phyloP scores from a whole-genome alignment of 2,329 filamentous ascomycete species.

The Pochonia chlamydosporia region DNA sequence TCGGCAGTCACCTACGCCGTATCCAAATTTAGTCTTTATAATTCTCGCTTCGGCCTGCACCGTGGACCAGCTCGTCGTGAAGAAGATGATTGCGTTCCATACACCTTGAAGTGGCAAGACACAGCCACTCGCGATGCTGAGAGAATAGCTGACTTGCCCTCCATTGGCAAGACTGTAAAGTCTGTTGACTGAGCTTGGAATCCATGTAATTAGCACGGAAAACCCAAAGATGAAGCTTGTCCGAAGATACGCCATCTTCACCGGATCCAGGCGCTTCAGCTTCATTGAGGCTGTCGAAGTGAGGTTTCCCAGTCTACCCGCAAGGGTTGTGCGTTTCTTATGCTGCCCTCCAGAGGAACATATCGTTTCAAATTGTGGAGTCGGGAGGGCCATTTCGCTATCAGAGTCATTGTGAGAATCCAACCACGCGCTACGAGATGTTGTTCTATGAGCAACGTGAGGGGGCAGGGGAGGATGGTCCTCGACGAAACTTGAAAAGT shows the following conservation, averaged over 20 bases:
- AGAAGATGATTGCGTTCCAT: conserved; percentile 75
- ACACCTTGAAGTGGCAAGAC: conserved; percentile 73
- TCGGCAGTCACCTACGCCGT: conserved; percentile 4
- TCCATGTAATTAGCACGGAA: conserved; percentile 55
- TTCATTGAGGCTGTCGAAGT: conserved; percentile 24
- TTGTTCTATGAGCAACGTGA: conserved; percentile 8
- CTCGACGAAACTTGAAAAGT: conserved; percentile 13
- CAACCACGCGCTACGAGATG: conserved; percentile 15
- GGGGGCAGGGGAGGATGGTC: conserved; percentile 9
- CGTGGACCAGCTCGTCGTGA: conserved; percentile 53
- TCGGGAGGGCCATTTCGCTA: background rate
- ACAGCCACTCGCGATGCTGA: conserved; percentile 63
- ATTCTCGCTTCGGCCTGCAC: conserved; percentile 20
- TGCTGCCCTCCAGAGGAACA: conserved; percentile 20
- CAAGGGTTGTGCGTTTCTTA: conserved; percentile 9
- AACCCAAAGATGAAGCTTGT: conserved; percentile 57
- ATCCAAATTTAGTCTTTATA: conserved; percentile 12
- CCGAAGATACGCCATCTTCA: conserved; percentile 54
- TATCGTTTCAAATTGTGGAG: conserved; percentile 22
- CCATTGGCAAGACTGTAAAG: conserved; percentile 58
- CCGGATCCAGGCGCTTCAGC: conserved; percentile 38
- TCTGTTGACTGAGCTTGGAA: conserved; percentile 65
- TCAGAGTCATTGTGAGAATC: conserved; percentile 12
- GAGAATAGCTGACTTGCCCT: conserved; percentile 48
- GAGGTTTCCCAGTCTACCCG: conserved; percentile 17